Evolutionary conservation across 768 basidiomycete species (phyloP).

Genomic region (Pisolithus orientalis): DNA sequence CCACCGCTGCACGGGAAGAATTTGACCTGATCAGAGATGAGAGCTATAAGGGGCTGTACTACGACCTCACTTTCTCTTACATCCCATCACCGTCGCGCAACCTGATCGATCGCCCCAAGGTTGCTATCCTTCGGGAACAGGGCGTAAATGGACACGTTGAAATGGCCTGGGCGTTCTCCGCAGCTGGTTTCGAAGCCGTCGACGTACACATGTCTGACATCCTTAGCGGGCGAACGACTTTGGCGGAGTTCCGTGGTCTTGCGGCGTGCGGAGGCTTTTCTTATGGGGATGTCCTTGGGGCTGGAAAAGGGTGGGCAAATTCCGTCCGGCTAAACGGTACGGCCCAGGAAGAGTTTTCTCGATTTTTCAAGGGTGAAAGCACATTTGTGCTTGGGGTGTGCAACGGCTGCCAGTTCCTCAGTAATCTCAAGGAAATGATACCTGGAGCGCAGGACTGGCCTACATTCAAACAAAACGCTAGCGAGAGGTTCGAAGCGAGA

Average conservation of each 20-base stretch:
- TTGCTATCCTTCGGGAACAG: slow-evolving; percentile 95
- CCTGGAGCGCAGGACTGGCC: slow-evolving; percentile 89
- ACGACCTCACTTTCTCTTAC: slow-evolving; percentile 58
- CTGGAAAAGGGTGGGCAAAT: slow-evolving; percentile 97
- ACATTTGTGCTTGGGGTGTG: slow-evolving; percentile 94
- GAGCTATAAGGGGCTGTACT: slow-evolving; percentile 58
- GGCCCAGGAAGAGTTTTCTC: slow-evolving; percentile 70
- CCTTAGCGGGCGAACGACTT: slow-evolving; percentile 57
- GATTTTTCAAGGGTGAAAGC: slow-evolving; percentile 75
- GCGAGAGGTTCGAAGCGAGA: slow-evolving; percentile 88
- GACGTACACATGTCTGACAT: slow-evolving; percentile 99
- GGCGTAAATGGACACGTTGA: slow-evolving; percentile 97
- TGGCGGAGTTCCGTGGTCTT: slow-evolving; percentile 74
- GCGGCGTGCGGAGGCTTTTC: slow-evolving; percentile 99
- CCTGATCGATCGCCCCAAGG: slow-evolving; percentile 62
- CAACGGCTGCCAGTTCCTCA: slow-evolving; percentile 98
- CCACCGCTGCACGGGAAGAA: slow-evolving; percentile 72
- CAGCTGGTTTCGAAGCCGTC: slow-evolving; percentile 89
- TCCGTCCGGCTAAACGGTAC: slow-evolving; percentile 81
- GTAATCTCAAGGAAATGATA: slow-evolving; percentile 79
- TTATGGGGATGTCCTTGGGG: slow-evolving; percentile 96
- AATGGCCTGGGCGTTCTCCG: slow-evolving; percentile 97
- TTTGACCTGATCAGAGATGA: slow-evolving; percentile 66
- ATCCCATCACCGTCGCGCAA: slow-evolving; percentile 28
- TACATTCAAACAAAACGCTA: slow-evolving; percentile 80